Evolutionary conservation across 2,329 filamentous ascomycete genomes (phyloP).

Genomic region (Penicillium glabrum): DNA sequence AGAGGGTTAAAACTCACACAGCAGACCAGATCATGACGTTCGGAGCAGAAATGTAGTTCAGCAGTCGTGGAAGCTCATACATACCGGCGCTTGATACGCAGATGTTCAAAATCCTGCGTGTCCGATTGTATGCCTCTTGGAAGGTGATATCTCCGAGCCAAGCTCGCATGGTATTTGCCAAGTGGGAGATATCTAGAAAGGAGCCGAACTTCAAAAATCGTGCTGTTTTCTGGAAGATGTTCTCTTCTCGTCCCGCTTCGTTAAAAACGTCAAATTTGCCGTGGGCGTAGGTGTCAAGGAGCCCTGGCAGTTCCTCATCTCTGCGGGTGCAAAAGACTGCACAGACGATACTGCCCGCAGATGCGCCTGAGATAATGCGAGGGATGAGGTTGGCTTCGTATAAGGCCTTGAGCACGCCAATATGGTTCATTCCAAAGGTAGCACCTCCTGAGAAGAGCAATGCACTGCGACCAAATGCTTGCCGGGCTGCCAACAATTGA

Average conservation of each 20-base stretch:
- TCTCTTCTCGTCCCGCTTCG: conserved; percentile 58
- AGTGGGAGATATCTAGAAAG: conserved; percentile 80
- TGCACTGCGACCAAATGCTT: conserved; percentile 82
- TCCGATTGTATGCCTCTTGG: conserved; percentile 94
- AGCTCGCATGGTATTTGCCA: conserved; percentile 76
- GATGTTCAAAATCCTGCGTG: conserved; percentile 86
- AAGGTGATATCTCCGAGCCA: conserved; percentile 90
- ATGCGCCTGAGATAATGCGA: conserved; percentile 83
- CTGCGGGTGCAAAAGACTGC: conserved; percentile 75
- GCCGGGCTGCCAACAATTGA: conserved; percentile 68
- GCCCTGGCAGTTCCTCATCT: conserved; percentile 71
- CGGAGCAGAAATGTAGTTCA: conserved; percentile 91
- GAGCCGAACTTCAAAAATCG: conserved; percentile 78
- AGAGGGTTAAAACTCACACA: conserved; percentile 53
- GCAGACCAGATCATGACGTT: conserved; percentile 97
- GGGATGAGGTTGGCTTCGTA: conserved; percentile 74
- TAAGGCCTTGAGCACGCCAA: conserved; percentile 80
- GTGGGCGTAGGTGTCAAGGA: conserved; percentile 70
- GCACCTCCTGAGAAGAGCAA: conserved; percentile 81
- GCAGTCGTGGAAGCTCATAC: conserved; percentile 79
- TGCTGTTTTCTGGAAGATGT: conserved; percentile 66
- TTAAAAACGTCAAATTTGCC: conserved; percentile 83
- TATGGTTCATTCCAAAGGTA: conserved; percentile 89
- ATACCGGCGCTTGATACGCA: conserved; percentile 85
- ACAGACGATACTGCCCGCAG: conserved; percentile 82